Base-by-base conservation (phyloP, 2,329 filamentous ascomycete genomes). In the Aspergillus udagawae region DNA sequence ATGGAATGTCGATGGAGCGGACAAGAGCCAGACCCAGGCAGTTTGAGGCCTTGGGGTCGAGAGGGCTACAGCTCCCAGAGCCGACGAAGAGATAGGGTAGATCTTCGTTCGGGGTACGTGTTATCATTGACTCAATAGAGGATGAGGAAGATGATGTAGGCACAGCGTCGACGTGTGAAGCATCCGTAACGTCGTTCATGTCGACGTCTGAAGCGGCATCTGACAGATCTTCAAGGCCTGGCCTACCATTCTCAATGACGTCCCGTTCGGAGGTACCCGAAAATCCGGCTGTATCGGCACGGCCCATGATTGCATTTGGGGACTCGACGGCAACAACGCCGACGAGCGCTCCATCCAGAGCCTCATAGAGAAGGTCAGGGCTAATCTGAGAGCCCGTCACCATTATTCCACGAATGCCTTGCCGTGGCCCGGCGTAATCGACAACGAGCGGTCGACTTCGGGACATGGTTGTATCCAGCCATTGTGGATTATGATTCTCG, bases 341-440 rank as follows among this genome's bases (percentile, higher is more conserved):
- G 10, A 86, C 78, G 8, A 85, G 65, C 3, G 79, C 72, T 44
- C 83, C 83, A 47, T 83, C 79, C 21, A 86, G 71, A 3, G 81
- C 74, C 58, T 82, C 79, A 10, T 72, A 63, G 2, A 86, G 70
- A 44, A 80, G 75, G 17, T 77, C 73, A 3, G 80, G 74, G 8
- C 76, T 70, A 4, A 81, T 72, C 29, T 75, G 75, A 49, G 82
- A 81, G 23, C 79, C 79, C 59, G 83, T 76, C 2, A 80, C 74
- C 65, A 84, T 76, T 51, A 85, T 75, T 17, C 79, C 82, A 28
- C 77, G 65, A 49, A 86, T 76, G 56, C 79, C 74, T 60, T 75
- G 69, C 49, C 70, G 68, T 3, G 68, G 52, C 23, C 77, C 77
- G 14, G 75, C 71, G 63, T 84, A 86, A 41, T 72, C 68, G 53